Base-by-base conservation (phyloP, 148 eudicot species). In the Camellia sinensis region DNA sequence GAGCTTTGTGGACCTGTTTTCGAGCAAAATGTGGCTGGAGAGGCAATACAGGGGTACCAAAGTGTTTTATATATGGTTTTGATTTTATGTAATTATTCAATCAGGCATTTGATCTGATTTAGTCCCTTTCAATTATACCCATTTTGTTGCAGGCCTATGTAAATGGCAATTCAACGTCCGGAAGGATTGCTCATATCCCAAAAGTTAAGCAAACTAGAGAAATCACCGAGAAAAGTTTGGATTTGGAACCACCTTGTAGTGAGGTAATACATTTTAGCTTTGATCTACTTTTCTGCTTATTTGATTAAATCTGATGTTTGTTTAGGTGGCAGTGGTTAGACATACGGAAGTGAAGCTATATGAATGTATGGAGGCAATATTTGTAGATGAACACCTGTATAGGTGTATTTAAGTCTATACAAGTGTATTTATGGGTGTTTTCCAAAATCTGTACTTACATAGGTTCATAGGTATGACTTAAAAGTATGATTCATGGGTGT, bases 11-110 rank as follows among this genome's bases (percentile, higher is more conserved):
- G 93, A 85, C 73, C 70, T 93, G 97, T 77, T 83, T 83, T 77
- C 87, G 95, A 69, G 94, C 86, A 62, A 93, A 87, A 81, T 93
- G 97, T 85, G 95, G 95, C 63, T 93, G 97, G 97, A 87, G 65
- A 70, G 97, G 97, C 79, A 81, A 22, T 22, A 22, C 89, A 65
- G 83, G 74, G 80, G 94, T 91, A 81, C 65, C 15, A 75, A 52
- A 10, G 18, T 37, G 6, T 70, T 46, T 7, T 21, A 22, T 22
- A 22, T 68, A 70, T 75, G 46, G 13, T 70, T 73, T 44, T 41
- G 10, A 50, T 74, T 45, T 74, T 21, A 56, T 17, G 2, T 44
- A 8, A 17, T 44, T 68, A 60, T 15, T 60, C 13, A 41, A 5
- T 57, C 3, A 54, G 11, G 29, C 22, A 17, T 14, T 66, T 57